A percentile compares a stretch with the other conserved stretches of the same genome.
Evolutionary conservation across 495 filamentous ascomycete genomes (phyloP).

Genomic region (Aspergillus heteromorphus): DNA sequence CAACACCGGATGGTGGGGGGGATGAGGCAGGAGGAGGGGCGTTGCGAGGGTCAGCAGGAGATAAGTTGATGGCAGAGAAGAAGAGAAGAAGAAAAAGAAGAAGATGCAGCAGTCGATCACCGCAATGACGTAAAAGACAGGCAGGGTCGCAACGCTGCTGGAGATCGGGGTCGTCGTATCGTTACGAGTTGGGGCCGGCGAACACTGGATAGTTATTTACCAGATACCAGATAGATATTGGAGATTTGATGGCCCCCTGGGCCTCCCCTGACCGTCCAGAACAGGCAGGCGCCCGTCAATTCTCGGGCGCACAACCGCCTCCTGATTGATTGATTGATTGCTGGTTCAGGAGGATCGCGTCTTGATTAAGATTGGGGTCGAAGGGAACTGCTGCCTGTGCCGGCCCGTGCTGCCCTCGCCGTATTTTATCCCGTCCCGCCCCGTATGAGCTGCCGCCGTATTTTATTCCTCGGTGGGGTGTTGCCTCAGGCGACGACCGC

Average conservation of each 20-base stretch:
- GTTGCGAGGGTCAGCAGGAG: neutral
- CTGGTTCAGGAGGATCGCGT: neutral
- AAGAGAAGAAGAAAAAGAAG: too few species aligned
- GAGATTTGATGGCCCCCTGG: neutral
- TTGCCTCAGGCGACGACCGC: neutral
- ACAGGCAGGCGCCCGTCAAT: neutral
- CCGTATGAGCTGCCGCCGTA: neutral
- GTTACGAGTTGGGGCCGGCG: neutral
- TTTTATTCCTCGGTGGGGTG: neutral
- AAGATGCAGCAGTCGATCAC: conserved; percentile 2
- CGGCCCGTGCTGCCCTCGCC: neutral
- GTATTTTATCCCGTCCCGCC: neutral
- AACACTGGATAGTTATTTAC: neutral
- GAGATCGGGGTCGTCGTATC: neutral
- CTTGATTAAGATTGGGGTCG: neutral
- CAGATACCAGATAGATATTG: too few species aligned
- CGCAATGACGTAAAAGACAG: conserved; percentile 16
- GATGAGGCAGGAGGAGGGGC: neutral
- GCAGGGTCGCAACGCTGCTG: conserved; percentile 2
- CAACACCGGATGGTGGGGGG: conserved; percentile 4
- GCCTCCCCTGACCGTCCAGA: neutral
- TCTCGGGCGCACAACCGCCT: neutral
- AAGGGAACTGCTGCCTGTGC: neutral
- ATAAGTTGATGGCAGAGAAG: too few species aligned
- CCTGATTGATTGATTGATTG: neutral